These are phyloP conservation scores for Piper betle DNA, from an alignment of 164 flowering plant species.

Conservation along the genomic window DNA sequence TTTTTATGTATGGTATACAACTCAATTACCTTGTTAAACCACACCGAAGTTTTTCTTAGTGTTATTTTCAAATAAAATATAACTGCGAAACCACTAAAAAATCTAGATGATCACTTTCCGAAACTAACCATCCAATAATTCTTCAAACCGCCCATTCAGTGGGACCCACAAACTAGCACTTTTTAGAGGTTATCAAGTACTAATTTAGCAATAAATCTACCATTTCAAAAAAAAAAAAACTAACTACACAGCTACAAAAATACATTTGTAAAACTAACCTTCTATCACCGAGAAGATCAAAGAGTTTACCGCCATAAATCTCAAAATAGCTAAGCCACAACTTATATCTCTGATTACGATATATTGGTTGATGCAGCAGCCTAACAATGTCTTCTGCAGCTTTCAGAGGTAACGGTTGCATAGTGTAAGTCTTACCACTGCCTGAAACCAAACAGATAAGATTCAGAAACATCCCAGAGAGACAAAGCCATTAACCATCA, in stretches of 20 bases:
- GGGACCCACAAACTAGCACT: too few species aligned
- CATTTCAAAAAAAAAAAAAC: too few species aligned
- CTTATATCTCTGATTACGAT: constrained; percentile 69
- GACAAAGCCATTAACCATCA: neutral
- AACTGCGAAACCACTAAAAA: too few species aligned
- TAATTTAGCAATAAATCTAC: too few species aligned
- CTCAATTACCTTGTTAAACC: too few species aligned
- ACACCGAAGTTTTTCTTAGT: too few species aligned
- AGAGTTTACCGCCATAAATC: constrained; percentile 97
- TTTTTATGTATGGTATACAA: too few species aligned
- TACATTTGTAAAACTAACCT: constrained; percentile 34
- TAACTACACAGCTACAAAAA: neutral
- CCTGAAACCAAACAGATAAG: constrained; percentile 34
- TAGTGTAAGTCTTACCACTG: constrained; percentile 96
- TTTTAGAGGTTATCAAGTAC: neutral
- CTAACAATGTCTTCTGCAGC: constrained; percentile 88
- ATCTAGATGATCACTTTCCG: too few species aligned
- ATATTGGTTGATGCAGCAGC: constrained; percentile 73
- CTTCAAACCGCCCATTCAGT: too few species aligned
- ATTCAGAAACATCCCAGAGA: neutral
- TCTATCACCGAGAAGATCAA: constrained; percentile 92
- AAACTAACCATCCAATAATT: too few species aligned
- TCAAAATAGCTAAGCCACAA: constrained; percentile 98
- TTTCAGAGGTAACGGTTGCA: constrained; percentile 94
- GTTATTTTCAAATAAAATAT: too few species aligned